Evolutionary conservation across 352 stramenopile genomes (phyloP), one percentile per base, ranked within the genome.

Genomic region (Nothophytophthora sp.): DNA sequence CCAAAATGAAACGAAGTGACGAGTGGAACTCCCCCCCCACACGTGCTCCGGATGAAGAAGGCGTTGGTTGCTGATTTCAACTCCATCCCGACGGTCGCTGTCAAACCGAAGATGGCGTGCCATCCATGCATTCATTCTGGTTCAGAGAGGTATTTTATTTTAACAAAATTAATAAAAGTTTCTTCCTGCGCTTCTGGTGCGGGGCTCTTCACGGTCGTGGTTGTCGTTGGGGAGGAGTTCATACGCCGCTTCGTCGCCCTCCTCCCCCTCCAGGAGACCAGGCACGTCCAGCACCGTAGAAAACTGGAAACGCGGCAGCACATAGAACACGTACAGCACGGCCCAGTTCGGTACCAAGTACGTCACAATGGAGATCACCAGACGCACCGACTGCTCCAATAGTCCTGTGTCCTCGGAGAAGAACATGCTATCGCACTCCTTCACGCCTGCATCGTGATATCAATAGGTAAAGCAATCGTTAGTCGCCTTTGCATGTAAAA

Each of bases 321-420:
- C 52, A 39, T 79, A 90, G 59, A 90, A 90, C 18, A 90, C 79
- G 59, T 88, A 88, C 36, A 90, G 51, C 4, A 52, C 77, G 27
- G 74, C 75, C 74, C 74, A 88, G 44, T 86, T 87, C 12, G 79
- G 79, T 25, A 87, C 37, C 32, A 88, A 44, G 36, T 82, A 85
- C 41, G 67, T 75, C 24, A 71, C 64, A 6, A 81, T 44, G 18
- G 76, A 79, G 32, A 90, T 69, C 30, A 59, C 27, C 4, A 88
- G 56, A 9, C 79, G 79, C 29, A 73, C 47, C 0, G 70, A 68
- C 55, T 90, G 79, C 55, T 88, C 79, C 16, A 87, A 35, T 12
- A 69, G 39, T 2, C 76, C 74, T 0, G 74, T 62, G 24, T 76
- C 70, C 46, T 90, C 76, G 27, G 86, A 63, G 46, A 88, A 88